These are phyloP conservation scores for Acorus calamus DNA, from an alignment of 106 monocot genomes.

Conservation along the genomic window DNA sequence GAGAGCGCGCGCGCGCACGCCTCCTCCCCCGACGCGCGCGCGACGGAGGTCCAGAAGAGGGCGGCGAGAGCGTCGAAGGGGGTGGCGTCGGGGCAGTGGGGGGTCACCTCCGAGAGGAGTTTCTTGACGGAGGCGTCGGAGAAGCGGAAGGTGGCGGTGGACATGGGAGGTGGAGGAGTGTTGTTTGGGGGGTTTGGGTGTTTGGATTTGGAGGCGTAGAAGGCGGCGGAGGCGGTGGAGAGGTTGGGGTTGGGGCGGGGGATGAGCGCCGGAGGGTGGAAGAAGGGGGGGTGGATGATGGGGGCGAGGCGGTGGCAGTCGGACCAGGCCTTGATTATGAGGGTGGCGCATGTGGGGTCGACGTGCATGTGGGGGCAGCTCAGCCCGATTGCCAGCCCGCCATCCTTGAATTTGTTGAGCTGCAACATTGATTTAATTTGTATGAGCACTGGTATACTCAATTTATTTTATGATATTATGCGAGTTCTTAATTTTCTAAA, in stretches of 20 bases:
- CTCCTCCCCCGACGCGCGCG: neutral
- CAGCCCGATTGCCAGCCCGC: conserved; percentile 50
- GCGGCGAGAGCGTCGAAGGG: conserved; percentile 64
- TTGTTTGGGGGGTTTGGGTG: neutral
- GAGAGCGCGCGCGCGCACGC: conserved; percentile 13
- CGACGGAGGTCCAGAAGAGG: conserved; percentile 55
- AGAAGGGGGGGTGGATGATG: conserved; percentile 72
- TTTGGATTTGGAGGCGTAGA: conserved; percentile 40
- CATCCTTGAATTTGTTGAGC: conserved; percentile 68
- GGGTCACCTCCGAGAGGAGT: conserved; percentile 8
- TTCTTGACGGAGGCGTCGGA: conserved; percentile 24
- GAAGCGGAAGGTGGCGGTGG: conserved; percentile 66
- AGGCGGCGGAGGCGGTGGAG: conserved; percentile 14
- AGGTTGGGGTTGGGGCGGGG: conserved; percentile 32
- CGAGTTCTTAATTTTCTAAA: no score
- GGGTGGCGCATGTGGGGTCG: conserved; percentile 47
- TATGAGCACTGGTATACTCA: no score
- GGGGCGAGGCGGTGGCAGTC: conserved; percentile 61
- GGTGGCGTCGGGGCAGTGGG: conserved; percentile 18
- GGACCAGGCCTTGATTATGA: conserved; percentile 59
- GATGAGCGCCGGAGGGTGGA: conserved; percentile 64
- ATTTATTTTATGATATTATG: no score
- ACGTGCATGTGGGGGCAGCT: conserved; percentile 79
- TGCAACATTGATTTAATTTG: conserved; percentile 4
- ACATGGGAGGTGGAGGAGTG: conserved; percentile 3